Evolutionary conservation across 768 basidiomycete genomes (phyloP).

Genomic region (Hygrocybe punicea): DNA sequence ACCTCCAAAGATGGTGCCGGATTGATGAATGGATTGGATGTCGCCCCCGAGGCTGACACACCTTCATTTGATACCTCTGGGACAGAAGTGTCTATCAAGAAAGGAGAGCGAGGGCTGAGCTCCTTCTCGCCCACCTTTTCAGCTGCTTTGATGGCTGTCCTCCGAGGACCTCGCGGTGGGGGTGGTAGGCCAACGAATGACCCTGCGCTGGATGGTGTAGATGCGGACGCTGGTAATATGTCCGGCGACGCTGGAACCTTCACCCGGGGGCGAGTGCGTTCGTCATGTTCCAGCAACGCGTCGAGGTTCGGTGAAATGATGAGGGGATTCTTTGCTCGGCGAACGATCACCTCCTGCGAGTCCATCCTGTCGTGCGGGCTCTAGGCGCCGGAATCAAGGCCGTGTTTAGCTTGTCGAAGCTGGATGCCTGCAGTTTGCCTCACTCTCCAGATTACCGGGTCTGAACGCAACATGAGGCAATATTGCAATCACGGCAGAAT

Average conservation of each 20-base stretch:
- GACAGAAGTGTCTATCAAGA: neutral
- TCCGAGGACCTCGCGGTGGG: conserved; percentile 30
- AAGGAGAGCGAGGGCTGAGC: neutral
- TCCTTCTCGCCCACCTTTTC: conserved; percentile 1
- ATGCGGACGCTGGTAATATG: neutral
- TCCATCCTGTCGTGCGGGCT: no score
- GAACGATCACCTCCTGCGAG: neutral
- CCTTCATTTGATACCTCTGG: conserved; percentile 7
- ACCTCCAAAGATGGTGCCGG: conserved; percentile 39
- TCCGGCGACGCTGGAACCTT: neutral
- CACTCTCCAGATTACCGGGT: no score
- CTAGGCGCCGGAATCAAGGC: no score
- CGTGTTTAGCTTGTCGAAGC: no score
- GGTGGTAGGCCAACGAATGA: conserved; percentile 58
- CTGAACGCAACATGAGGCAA: no score
- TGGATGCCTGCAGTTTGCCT: no score
- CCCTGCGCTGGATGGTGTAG: conserved; percentile 4
- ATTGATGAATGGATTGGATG: conserved; percentile 47
- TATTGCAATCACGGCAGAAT: no score
- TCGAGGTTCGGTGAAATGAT: conserved; percentile 59
- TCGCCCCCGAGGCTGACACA: conserved; percentile 14
- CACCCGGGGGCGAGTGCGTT: neutral
- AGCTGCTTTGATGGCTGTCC: conserved; percentile 15
- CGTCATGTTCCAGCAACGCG: conserved; percentile 52
- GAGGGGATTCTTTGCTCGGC: conserved; percentile 27